These are phyloP conservation scores for Aspergillus vadensis DNA, from an alignment of 2,329 filamentous ascomycete genomes.

Conservation along the genomic window DNA sequence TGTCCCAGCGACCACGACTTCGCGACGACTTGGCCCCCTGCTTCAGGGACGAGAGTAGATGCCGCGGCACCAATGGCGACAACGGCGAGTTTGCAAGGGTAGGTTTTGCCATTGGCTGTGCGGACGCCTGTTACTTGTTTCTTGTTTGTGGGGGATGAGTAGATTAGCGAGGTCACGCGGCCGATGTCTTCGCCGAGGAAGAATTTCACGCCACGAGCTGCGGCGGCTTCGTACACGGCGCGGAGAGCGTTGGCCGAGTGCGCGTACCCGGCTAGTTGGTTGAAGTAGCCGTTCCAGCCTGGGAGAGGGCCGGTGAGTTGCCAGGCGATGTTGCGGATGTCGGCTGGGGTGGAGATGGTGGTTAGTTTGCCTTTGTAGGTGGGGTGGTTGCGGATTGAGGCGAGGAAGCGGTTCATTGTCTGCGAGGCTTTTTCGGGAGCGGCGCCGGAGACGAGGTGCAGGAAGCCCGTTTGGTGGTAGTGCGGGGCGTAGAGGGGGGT, in stretches of 20 bases:
- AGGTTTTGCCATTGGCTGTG: conserved; percentile 42
- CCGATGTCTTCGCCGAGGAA: conserved; percentile 46
- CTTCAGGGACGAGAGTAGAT: conserved; percentile 51
- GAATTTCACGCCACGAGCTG: conserved; percentile 46
- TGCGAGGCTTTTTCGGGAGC: conserved; percentile 53
- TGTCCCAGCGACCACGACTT: conserved; percentile 64
- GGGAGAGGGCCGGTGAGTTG: conserved; percentile 53
- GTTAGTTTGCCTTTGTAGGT: conserved; percentile 46
- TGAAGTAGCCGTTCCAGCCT: conserved; percentile 62
- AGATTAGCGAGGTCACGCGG: conserved; percentile 46
- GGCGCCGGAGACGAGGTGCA: conserved; percentile 53
- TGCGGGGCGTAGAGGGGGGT: conserved; percentile 57
- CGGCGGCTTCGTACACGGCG: conserved; percentile 49
- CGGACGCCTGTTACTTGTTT: conserved; percentile 35
- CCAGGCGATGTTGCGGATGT: conserved; percentile 50
- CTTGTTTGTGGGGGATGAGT: conserved; percentile 20
- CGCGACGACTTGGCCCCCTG: conserved; percentile 56
- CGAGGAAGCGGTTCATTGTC: conserved; percentile 48
- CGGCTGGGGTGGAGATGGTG: conserved; percentile 38
- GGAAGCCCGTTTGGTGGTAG: conserved; percentile 55
- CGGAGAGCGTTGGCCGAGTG: conserved; percentile 57
- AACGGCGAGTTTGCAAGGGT: conserved; percentile 48
- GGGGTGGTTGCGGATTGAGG: conserved; percentile 37
- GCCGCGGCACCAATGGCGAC: conserved; percentile 56
- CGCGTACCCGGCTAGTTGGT: conserved; percentile 59